Conservation (phyloP, 2,329 filamentous ascomycete species). For the Amylocarpus encephaloides region DNA sequence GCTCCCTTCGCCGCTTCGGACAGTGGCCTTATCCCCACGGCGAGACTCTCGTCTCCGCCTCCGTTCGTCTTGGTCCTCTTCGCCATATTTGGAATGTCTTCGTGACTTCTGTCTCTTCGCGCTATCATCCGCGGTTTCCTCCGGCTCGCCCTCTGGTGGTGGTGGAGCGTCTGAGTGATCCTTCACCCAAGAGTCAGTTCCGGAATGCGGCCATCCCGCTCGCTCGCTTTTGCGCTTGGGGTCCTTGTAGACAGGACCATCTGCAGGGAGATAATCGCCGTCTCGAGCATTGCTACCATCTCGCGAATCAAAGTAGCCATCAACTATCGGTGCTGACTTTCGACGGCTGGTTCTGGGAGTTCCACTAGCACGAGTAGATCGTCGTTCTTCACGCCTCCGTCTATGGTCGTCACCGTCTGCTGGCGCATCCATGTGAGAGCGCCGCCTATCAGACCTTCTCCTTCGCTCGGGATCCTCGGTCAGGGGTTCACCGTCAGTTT, state of each 20-base stretch:
- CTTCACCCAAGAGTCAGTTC: slow-evolving; percentile 61
- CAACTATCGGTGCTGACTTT: slow-evolving; percentile 37
- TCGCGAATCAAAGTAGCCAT: slow-evolving; percentile 41
- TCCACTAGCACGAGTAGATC: slow-evolving; percentile 35
- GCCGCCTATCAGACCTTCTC: slow-evolving; percentile 41
- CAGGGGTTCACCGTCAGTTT: slow-evolving; percentile 41
- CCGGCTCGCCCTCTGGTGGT: slow-evolving; percentile 39
- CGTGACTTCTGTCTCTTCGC: slow-evolving; percentile 27
- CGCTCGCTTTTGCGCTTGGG: slow-evolving; percentile 26
- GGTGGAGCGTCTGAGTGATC: slow-evolving; percentile 57
- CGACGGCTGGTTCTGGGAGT: slow-evolving; percentile 35
- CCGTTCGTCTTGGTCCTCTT: slow-evolving; percentile 26
- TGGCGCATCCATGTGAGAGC: slow-evolving; percentile 38
- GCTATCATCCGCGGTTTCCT: slow-evolving; percentile 23
- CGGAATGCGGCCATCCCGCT: slow-evolving; percentile 53
- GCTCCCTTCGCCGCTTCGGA: slow-evolving; percentile 30
- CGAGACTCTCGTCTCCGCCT: slow-evolving; percentile 25
- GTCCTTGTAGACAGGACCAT: slow-evolving; percentile 25
- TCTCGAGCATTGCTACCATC: slow-evolving; percentile 36
- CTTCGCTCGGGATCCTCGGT: slow-evolving; percentile 37
- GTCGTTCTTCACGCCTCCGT: slow-evolving; percentile 47
- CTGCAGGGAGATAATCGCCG: slow-evolving; percentile 23
- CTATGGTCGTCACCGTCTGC: slow-evolving; percentile 49
- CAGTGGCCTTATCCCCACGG: slow-evolving; percentile 22
- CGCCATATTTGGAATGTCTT: slow-evolving; percentile 23